Evolutionary conservation across 768 basidiomycete species (phyloP).

Genomic region (Kwoniella pini): DNA sequence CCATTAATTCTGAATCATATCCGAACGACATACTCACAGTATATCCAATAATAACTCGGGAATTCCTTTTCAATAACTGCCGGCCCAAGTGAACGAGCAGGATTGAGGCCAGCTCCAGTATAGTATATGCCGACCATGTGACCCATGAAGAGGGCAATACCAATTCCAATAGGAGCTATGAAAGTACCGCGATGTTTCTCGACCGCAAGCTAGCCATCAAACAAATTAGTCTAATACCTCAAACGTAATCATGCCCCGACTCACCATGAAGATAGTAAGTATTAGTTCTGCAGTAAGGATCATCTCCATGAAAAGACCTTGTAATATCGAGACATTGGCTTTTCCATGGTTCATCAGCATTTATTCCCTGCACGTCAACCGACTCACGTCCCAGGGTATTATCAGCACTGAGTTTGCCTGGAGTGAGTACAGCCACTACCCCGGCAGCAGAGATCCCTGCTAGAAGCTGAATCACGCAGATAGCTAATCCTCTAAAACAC

Average conservation of each 20-base stretch:
- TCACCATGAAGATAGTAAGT: not conserved
- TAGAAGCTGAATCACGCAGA: not conserved
- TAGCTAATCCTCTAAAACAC: not conserved
- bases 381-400: conserved; percentile 1
- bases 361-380: not conserved
- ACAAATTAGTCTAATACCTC: not conserved
- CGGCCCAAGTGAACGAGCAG: conserved; percentile 1
- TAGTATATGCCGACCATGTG: conserved; percentile 4
- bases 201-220: conserved; percentile 1
- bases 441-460: not conserved
- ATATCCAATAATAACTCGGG: conserved; percentile 2
- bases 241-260: not conserved
- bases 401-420: not conserved
- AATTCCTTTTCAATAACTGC: not conserved
- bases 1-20: not conserved
- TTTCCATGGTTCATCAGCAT: not conserved
- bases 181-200: conserved; percentile 4
- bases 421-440: not conserved
- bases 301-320: conserved; percentile 6
- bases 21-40: not conserved
- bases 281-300: conserved; percentile 1
- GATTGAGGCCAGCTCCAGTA: conserved; percentile 1
- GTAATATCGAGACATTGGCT: not conserved
- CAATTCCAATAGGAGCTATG: not conserved
- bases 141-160: not conserved